Base-by-base conservation (phyloP, 1,284 basidiomycete genomes). In the Ganoderma lucidum region DNA sequence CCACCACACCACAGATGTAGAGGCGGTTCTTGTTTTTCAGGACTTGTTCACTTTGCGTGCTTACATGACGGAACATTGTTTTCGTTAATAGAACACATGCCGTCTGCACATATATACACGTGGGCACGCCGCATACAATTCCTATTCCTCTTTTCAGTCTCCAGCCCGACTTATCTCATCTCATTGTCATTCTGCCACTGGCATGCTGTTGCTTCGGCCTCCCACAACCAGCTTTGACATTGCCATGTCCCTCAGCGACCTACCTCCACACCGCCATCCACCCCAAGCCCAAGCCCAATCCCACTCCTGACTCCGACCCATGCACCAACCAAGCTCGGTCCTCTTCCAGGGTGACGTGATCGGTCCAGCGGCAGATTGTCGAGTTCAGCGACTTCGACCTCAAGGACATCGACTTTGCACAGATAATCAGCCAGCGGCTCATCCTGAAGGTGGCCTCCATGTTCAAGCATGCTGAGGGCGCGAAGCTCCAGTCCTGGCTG, bases 351-450 rank as follows among this genome's bases (percentile, higher is more conserved):
- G 68, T 55, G 65, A 70, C 35, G 59, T 70, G 23, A 30, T 14
- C 53, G 1, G 32, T 69, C 32, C 68, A 69, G 55, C 42, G 53
- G 3, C 68, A 69, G 42, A 65, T 69, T 61, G 48, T 69, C 48
- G 68, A 69, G 19, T 69, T 69, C 64, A 63, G 64, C 64, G 61
- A 69, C 64, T 69, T 69, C 44, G 64, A 69, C 53, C 63, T 69
- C 35, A 65, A 65, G 53, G 68, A 51, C 28, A 58, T 61, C 30
- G 63, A 55, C 62, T 70, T 70, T 41, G 68, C 65, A 1, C 68
- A 45, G 42, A 44, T 62, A 30, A 70, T 58, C 6, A 65, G 68
- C 28, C 45, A 51, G n/a, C 39, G 62, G 35, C 68, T 70, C 62
- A 45, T 32, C 4, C 68, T 66, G 48, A 66, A 39, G 19, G 68